Evolutionary conservation across 2,329 filamentous ascomycete genomes (phyloP).

Genomic region (Trichoderma hamatum): DNA sequence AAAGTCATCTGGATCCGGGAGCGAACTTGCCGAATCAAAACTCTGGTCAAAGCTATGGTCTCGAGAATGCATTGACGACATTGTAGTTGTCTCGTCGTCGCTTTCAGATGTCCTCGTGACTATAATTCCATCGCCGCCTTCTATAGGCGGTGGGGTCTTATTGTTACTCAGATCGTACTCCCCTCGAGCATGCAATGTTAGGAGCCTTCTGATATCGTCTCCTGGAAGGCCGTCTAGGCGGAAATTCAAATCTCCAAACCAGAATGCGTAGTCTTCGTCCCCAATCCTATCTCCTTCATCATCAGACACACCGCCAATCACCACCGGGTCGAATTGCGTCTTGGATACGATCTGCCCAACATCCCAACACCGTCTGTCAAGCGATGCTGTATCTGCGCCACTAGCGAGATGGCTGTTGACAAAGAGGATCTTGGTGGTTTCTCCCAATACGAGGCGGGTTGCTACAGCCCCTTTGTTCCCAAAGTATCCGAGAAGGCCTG

Average conservation of each 20-base stretch:
- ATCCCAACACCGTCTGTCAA: slow-evolving; percentile 91
- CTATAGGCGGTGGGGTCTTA: slow-evolving; percentile 42
- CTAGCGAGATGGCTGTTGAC: slow-evolving; percentile 91
- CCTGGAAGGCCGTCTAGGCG: slow-evolving; percentile 85
- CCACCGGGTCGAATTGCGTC: slow-evolving; percentile 76
- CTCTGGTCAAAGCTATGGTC: slow-evolving; percentile 44
- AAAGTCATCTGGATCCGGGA: slow-evolving; percentile 69
- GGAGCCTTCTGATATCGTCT: slow-evolving; percentile 81
- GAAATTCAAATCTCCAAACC: slow-evolving; percentile 97
- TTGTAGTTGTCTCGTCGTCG: slow-evolving; percentile 49
- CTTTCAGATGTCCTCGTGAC: slow-evolving; percentile 50
- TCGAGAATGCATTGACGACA: slow-evolving; percentile 39
- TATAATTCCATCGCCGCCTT: slow-evolving; percentile 56
- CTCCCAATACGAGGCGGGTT: slow-evolving; percentile 80
- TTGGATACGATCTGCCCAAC: slow-evolving; percentile 74
- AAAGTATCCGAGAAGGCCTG: slow-evolving; percentile 87
- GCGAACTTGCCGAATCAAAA: slow-evolving; percentile 46
- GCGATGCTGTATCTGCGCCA: slow-evolving; percentile 73
- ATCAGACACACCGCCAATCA: slow-evolving; percentile 64
- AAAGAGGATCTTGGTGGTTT: slow-evolving; percentile 86
- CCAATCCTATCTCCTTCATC: slow-evolving; percentile 74
- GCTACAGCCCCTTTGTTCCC: slow-evolving; percentile 94
- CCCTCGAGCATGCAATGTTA: slow-evolving; percentile 80
- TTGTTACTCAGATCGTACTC: slow-evolving; percentile 65
- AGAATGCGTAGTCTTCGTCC: slow-evolving; percentile 92